Percentiles rank a stretch among this genome's conserved stretches.
Conservation (phyloP, 2,329 filamentous ascomycete genomes). For the Fusarium sp. region DNA sequence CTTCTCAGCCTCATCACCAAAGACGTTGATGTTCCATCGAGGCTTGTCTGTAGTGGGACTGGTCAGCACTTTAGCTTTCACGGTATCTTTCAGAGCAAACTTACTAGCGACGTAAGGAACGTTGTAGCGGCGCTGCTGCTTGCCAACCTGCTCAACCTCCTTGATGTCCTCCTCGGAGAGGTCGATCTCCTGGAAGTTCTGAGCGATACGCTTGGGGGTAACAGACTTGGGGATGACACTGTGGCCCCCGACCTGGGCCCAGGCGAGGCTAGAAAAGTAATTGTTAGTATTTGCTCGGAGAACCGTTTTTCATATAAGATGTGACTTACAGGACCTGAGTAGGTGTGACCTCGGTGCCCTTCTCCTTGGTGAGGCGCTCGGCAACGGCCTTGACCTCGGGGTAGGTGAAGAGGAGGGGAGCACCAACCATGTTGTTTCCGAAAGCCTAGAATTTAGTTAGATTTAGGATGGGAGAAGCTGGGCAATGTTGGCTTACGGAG, state of each 20-base stretch:
- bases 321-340: constrained; percentile 53
- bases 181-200: constrained; percentile 75
- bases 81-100: background rate
- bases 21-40: constrained; percentile 19
- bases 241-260: constrained; percentile 69
- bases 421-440: constrained; percentile 57
- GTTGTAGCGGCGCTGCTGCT: constrained; percentile 27
- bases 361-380: constrained; percentile 52
- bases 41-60: constrained; percentile 7
- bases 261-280: constrained; percentile 52
- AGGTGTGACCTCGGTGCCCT: constrained; percentile 52
- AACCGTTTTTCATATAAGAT: too few species aligned
- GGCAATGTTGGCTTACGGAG: constrained; percentile 49
- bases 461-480: accelerated
- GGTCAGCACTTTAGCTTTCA: background rate
- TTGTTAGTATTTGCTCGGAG: background rate
- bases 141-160: constrained; percentile 13
- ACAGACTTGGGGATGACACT: constrained; percentile 81
- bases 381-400: constrained; percentile 66
- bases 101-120: constrained; percentile 11
- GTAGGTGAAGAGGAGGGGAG: constrained; percentile 67
- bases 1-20: constrained; percentile 12
- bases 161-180: constrained; percentile 58
- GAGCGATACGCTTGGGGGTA: constrained; percentile 72
- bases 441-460: constrained; percentile 42